phyloP scores from a whole-genome alignment of 2,329 filamentous ascomycete genomes.

The Xylariomycetidae sp. region DNA sequence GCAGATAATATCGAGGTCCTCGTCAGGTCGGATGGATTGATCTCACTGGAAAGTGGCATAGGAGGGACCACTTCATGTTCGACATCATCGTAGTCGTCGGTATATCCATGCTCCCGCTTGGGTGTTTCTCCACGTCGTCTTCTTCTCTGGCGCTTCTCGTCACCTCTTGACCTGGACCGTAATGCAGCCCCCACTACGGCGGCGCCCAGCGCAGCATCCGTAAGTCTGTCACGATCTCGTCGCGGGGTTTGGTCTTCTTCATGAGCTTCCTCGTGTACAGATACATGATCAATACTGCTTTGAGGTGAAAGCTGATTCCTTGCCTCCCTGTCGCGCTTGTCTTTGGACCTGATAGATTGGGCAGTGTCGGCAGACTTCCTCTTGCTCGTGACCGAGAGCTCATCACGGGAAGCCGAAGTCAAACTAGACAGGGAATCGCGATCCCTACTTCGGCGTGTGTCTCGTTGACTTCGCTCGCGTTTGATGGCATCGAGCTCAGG shows the following conservation, averaged over 20 bases:
- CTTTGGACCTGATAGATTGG: slow-evolving; percentile 44
- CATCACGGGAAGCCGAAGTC: slow-evolving; percentile 50
- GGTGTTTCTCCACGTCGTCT: slow-evolving; percentile 48
- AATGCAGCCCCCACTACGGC: slow-evolving; percentile 36
- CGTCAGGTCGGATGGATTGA: slow-evolving; percentile 82
- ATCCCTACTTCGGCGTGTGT: slow-evolving; percentile 42
- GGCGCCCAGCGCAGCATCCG: slow-evolving; percentile 38
- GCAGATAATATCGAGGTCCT: slow-evolving; percentile 82
- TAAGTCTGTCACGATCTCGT: slow-evolving; percentile 33
- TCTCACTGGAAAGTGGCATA: slow-evolving; percentile 83
- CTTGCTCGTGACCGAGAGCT: slow-evolving; percentile 47
- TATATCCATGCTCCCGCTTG: slow-evolving; percentile 40
- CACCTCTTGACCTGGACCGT: slow-evolving; percentile 35
- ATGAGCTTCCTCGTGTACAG: slow-evolving; percentile 39
- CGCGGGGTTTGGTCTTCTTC: slow-evolving; percentile 41
- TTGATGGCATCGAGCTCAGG: slow-evolving; percentile 91
- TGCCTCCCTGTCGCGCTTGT: slow-evolving; percentile 48
- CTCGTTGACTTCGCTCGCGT: slow-evolving; percentile 76
- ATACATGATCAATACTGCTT: slow-evolving; percentile 43
- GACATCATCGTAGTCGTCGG: slow-evolving; percentile 46
- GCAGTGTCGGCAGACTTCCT: slow-evolving; percentile 47
- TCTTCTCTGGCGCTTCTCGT: slow-evolving; percentile 48
- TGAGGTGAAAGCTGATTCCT: slow-evolving; percentile 50
- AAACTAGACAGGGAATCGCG: slow-evolving; percentile 60
- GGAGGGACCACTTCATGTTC: slow-evolving; percentile 62